Conservation (phyloP, 345 rosid species). For the Boechera retrofracta region DNA sequence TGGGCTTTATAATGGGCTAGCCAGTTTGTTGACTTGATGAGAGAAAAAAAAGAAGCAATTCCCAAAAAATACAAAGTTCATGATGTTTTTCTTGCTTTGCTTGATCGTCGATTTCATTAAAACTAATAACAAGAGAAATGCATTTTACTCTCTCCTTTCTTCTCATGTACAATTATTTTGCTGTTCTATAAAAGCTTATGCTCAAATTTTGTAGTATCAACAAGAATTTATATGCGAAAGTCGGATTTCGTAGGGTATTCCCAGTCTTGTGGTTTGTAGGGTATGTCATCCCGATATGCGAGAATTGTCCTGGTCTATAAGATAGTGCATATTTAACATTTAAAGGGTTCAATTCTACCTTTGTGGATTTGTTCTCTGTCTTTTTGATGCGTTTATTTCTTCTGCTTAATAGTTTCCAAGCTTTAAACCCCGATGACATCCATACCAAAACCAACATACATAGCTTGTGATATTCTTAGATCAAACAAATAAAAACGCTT, state of each 20-base stretch:
- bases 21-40: background rate
- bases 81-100: background rate
- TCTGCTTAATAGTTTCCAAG: background rate
- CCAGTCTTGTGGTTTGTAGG: background rate
- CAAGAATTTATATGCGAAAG: background rate
- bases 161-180: too few species aligned
- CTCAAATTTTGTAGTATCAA: background rate
- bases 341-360: too few species aligned
- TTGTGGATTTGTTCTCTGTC: too few species aligned
- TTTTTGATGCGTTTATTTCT: too few species aligned
- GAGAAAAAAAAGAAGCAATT: background rate
- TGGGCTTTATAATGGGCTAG: background rate
- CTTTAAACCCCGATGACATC: background rate
- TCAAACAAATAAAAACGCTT: conserved; percentile 7
- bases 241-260: background rate
- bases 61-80: background rate
- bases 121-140: too few species aligned
- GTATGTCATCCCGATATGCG: background rate
- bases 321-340: too few species aligned
- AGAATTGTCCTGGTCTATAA: background rate
- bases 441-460: background rate
- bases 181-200: too few species aligned
- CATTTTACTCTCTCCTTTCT: too few species aligned
- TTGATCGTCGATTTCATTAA: too few species aligned
- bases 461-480: background rate